These are phyloP conservation scores for Gynandropsis gynandra DNA, from an alignment of 345 rosid genomes.

Conservation along the genomic window DNA sequence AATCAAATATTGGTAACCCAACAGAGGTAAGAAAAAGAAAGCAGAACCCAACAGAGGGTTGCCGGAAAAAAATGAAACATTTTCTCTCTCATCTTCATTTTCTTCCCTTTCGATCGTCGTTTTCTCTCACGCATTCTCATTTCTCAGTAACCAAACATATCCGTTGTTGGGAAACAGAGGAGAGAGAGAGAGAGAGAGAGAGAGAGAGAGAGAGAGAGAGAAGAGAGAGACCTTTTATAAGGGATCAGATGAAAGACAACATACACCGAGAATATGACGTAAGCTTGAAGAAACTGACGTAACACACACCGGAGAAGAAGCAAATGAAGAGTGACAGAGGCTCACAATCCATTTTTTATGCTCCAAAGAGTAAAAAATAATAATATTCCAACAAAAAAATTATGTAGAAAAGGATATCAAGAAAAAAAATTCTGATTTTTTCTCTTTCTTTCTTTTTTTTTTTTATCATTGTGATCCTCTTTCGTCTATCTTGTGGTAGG, in stretches of 20 bases:
- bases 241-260: slow-evolving; percentile 18
- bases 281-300: slow-evolving; percentile 28
- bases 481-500: slow-evolving; percentile 19
- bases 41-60: neutral
- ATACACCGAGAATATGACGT: slow-evolving; percentile 25
- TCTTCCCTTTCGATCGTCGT: no score
- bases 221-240: slow-evolving; percentile 17
- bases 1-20: no score
- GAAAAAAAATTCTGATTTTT: neutral
- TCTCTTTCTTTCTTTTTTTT: slow-evolving; percentile 7
- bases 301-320: slow-evolving; percentile 20
- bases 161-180: neutral
- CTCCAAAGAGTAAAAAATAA: neutral
- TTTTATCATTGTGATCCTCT: slow-evolving; percentile 8
- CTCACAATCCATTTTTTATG: slow-evolving; percentile 36
- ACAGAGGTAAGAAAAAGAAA: no score
- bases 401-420: neutral
- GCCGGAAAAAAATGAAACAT: neutral
- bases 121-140: neutral
- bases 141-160: slow-evolving; percentile 19
- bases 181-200: neutral
- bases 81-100: neutral
- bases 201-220: neutral
- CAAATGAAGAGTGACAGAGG: slow-evolving; percentile 24
- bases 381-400: neutral